Conservation (phyloP, 441 rosid genomes). For the Gossypium laxum region DNA sequence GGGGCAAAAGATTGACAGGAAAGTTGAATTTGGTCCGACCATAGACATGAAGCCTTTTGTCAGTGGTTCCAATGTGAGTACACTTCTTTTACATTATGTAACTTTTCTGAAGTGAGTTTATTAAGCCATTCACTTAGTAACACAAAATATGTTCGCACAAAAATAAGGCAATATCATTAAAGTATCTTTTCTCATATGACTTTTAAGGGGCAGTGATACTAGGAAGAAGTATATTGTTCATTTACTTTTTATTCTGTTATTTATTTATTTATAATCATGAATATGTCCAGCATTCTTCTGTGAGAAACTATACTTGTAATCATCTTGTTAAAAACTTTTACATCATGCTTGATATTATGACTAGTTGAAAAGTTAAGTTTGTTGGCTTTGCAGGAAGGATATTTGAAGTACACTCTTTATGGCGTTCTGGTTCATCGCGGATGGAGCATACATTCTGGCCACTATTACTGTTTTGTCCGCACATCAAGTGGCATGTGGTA, state of each 20-base stretch:
- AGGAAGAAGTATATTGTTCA: background rate
- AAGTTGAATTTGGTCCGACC: conserved; percentile 51
- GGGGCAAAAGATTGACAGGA: conserved; percentile 65
- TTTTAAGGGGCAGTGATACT: background rate
- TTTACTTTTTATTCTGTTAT: background rate
- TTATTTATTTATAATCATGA: background rate
- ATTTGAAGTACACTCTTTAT: conserved; percentile 77
- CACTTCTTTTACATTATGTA: conserved; percentile 6
- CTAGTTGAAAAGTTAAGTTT: background rate
- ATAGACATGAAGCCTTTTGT: conserved; percentile 77
- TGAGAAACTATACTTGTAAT: background rate
- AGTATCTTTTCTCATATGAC: background rate
- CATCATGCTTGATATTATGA: background rate
- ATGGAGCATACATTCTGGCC: conserved; percentile 76
- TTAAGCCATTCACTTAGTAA: background rate
- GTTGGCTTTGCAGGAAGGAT: conserved; percentile 57
- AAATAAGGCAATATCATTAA: background rate
- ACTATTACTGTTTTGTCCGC: conserved; percentile 80
- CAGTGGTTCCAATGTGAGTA: conserved; percentile 72
- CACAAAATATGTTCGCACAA: background rate
- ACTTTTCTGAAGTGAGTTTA: background rate
- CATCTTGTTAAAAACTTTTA: background rate
- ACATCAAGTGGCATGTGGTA: conserved; percentile 90
- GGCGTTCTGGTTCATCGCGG: conserved; percentile 91
- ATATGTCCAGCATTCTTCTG: background rate